Percentiles rank a stretch among this genome's conserved stretches.
Evolutionary conservation across 148 eudicot species (phyloP).

Genomic region (Rhododendron vialii): DNA sequence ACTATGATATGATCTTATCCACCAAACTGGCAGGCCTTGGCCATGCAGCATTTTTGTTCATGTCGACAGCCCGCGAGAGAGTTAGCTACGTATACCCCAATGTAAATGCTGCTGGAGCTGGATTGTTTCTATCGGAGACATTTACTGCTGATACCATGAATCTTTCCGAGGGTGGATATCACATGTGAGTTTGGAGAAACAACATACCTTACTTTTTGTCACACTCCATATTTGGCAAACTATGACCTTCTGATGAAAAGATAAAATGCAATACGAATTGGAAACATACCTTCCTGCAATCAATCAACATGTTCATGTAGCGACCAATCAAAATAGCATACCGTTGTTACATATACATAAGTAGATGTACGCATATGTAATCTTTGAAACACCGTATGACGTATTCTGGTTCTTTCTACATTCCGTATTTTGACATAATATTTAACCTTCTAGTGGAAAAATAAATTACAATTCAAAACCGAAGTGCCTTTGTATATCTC

Average conservation of each 20-base stretch:
- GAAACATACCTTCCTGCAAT: neutral
- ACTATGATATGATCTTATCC: slow-evolving; percentile 82
- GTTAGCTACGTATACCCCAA: slow-evolving; percentile 87
- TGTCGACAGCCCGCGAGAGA: slow-evolving; percentile 80
- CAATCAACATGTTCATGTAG: neutral
- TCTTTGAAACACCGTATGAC: no score
- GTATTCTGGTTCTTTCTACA: no score
- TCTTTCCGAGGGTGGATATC: slow-evolving; percentile 77
- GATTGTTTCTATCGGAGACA: slow-evolving; percentile 67
- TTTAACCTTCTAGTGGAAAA: no score
- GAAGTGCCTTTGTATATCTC: neutral
- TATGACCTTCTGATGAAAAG: neutral
- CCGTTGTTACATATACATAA: neutral
- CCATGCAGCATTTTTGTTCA: slow-evolving; percentile 79
- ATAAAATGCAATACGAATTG: neutral
- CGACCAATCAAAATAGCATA: neutral
- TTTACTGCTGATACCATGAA: slow-evolving; percentile 57
- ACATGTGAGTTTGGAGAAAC: slow-evolving; percentile 47
- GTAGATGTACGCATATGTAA: no score
- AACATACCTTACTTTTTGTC: neutral
- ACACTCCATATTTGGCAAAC: neutral
- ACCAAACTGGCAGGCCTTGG: slow-evolving; percentile 96
- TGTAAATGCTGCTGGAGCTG: slow-evolving; percentile 90
- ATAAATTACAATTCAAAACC: no score
- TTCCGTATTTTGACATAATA: no score